Percentiles rank a stretch among this genome's conserved stretches.
Conservation (phyloP, 2,329 filamentous ascomycete species). For the Hymenotorrendiella dingleyae region DNA sequence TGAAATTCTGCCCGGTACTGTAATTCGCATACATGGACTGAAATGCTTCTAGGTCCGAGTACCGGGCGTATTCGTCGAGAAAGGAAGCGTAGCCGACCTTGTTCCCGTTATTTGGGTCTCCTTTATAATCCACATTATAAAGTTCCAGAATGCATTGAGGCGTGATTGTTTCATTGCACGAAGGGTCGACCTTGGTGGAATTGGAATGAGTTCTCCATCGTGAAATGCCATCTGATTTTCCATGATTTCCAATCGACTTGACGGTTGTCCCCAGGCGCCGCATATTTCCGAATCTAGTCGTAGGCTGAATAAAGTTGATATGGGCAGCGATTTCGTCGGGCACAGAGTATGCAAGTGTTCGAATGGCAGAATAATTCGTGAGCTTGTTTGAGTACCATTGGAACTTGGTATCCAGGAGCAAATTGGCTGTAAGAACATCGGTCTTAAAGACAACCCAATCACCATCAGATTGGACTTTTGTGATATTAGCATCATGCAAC, state of each 20-base stretch:
- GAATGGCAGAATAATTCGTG: too few species aligned
- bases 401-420: too few species aligned
- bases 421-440: too few species aligned
- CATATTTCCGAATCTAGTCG: slow-evolving; percentile 48
- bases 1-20: slow-evolving; percentile 21
- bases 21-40: slow-evolving; percentile 19
- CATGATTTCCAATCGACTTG: too few species aligned
- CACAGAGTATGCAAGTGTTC: slow-evolving; percentile 41
- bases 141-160: slow-evolving; percentile 31
- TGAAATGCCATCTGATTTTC: slow-evolving; percentile 13
- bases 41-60: slow-evolving; percentile 18
- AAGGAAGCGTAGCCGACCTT: slow-evolving; percentile 56
- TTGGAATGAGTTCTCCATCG: background rate
- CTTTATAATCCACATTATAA: slow-evolving; percentile 39
- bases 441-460: slow-evolving; percentile 44
- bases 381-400: too few species aligned
- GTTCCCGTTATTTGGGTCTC: slow-evolving; percentile 41
- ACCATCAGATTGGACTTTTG: slow-evolving; percentile 43
- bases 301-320: slow-evolving; percentile 37
- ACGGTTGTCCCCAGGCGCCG: too few species aligned
- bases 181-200: slow-evolving; percentile 5
- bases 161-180: slow-evolving; percentile 30
- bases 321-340: slow-evolving; percentile 32
- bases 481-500: slow-evolving; percentile 46
- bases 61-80: slow-evolving; percentile 26